phyloP scores from a whole-genome alignment of 306 rosid species.

The Dalbergia oliveri region DNA sequence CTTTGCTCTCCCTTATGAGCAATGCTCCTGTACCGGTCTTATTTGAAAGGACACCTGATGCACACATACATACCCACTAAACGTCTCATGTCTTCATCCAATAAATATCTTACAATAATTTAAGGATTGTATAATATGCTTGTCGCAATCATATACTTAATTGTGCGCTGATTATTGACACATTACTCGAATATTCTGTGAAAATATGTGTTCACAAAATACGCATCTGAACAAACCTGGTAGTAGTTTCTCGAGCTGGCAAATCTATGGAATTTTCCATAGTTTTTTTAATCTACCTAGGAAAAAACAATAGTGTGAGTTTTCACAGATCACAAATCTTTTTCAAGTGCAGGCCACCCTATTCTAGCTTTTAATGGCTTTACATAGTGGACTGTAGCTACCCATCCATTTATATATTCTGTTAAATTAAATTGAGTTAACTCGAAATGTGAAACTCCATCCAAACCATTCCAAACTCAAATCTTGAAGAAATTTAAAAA shows the following conservation, averaged over 20 bases:
- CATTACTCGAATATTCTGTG: not conserved
- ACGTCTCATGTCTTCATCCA: not conserved
- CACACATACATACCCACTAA: not conserved
- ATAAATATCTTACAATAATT: slow-evolving; percentile 3
- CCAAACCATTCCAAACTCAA: not conserved
- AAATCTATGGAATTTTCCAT: slow-evolving; percentile 7
- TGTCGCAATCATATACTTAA: not conserved
- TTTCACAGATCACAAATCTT: slow-evolving; percentile 10
- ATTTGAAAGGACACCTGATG: not conserved
- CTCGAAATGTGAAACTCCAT: not conserved
- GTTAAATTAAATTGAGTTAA: not conserved
- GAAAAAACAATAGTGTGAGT: not conserved
- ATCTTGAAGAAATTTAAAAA: no score
- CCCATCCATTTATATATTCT: slow-evolving; percentile 18
- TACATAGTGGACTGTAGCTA: slow-evolving; percentile 39
- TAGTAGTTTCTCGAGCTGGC: slow-evolving; percentile 5
- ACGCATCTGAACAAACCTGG: slow-evolving; percentile 13
- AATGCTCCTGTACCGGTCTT: no score
- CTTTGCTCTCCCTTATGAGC: no score
- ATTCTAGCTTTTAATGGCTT: slow-evolving; percentile 3
- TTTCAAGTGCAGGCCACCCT: slow-evolving; percentile 36
- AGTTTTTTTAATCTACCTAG: not conserved
- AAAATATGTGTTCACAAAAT: not conserved
- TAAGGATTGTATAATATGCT: not conserved
- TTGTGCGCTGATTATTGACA: not conserved